Base-by-base conservation (phyloP, 495 filamentous ascomycete species). In the Choiromyces venosus region DNA sequence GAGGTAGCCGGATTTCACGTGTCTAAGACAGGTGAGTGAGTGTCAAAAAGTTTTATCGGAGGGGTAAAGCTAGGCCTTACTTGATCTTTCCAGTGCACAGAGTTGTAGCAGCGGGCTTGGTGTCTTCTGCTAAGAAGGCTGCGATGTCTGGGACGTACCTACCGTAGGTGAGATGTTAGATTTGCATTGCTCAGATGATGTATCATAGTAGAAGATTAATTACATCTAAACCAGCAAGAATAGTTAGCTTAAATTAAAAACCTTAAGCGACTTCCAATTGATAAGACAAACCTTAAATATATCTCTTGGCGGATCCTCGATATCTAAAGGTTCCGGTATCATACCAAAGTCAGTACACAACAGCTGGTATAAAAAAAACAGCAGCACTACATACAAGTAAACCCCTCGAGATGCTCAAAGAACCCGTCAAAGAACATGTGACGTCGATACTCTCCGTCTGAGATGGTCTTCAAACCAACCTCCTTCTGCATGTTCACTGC, bases 81-180 rank as follows among this genome's bases (percentile, higher is more conserved):
- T 85, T 86, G 79, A 93, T 89, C 84, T 92, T 92, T 76, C 87
- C 86, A 1, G 87, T 90, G 76, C 91, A 92, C 71, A 94, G 82
- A 56, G 92, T 90, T 10, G 86, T 89, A 82, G 93, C 91, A 38
- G 88, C 89, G 8, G 91, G 90, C 85, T 91, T 91, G 81, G 91
- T 86, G 73, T 88, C 87, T n/a, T 84, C 84, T 78, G 91, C 89
- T 10, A 87, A 84, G 83, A 94, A 90, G 39, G 89, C 91, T 37
- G 91, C 89, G 71, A 95, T 89, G 78, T 94, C 91, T 14, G 92
- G 92, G 72, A 93, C 89, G 79, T 93, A 93, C 35, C 86, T 83
- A 18, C 25, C 21, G n/a, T 36, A 37, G 14, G 10, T 16, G 14
- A 36, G 21, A 25, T 36, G 2, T 21, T 33, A 42, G 67, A 38